Evolutionary conservation across 1,284 basidiomycete genomes (phyloP).

Genomic region (Fomitopsis pinicola): DNA sequence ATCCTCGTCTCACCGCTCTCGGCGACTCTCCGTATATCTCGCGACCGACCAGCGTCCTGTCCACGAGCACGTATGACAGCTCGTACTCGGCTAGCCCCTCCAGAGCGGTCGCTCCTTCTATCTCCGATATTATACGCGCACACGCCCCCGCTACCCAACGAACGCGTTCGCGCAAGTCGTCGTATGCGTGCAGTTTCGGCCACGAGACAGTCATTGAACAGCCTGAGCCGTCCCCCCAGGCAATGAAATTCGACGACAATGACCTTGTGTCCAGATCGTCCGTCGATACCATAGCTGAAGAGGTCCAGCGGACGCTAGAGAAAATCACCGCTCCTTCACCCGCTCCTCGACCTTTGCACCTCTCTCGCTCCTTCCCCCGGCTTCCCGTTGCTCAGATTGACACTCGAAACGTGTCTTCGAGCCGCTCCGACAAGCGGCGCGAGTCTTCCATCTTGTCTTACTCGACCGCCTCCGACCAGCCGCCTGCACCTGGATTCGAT

Average conservation of each 20-base stretch:
- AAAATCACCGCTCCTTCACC: conserved; percentile 46
- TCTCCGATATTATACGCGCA: conserved; percentile 77
- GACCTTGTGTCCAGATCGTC: conserved; percentile 72
- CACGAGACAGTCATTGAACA: conserved; percentile 34
- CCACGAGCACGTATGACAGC: conserved; percentile 1
- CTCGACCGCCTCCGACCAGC: conserved; percentile 41
- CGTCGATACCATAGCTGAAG: conserved; percentile 79
- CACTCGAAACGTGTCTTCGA: conserved; percentile 41
- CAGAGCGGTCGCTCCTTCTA: conserved; percentile 60
- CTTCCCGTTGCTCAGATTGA: conserved; percentile 43
- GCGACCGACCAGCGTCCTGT: not conserved
- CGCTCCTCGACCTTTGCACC: conserved; percentile 31
- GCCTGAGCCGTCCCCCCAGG: conserved; percentile 30
- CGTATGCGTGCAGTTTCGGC: conserved; percentile 43
- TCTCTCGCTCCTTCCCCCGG: conserved; percentile 46
- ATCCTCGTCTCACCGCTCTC: not conserved
- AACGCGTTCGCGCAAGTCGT: conserved; percentile 39
- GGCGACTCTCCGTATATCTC: not conserved
- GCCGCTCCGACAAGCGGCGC: conserved; percentile 44
- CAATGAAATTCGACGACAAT: conserved; percentile 51
- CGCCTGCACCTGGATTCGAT: conserved; percentile 27
- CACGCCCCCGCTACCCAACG: conserved; percentile 59
- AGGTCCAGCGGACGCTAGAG: conserved; percentile 65
- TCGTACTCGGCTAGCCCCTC: conserved; percentile 3
- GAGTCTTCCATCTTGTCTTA: conserved; percentile 32